Base-by-base conservation (phyloP, 331 rosid genomes). In the Quercus lobata region DNA sequence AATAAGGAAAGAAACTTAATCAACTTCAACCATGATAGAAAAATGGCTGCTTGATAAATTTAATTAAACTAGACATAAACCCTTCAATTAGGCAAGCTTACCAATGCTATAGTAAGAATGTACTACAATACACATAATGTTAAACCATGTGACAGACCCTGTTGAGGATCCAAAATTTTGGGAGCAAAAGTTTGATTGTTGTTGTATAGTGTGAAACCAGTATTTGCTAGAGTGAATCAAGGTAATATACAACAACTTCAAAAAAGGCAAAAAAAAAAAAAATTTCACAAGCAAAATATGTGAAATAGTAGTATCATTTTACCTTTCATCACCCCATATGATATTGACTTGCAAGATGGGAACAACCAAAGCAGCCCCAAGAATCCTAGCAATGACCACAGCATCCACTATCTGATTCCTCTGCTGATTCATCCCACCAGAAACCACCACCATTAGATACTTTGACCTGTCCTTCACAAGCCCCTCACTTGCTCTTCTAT, bases 321-420 rank as follows among this genome's bases (percentile, higher is more conserved):
- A 95, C 99, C 99, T 95, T 86, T 95, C 97, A 85, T 95, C 99
- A 55, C 98, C 99, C 99, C 99, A 95, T 75, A 95, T 95, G 77
- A 90, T 92, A 71, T 95, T 95, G 82, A 95, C 99, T 88, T 95
- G 99, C 86, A 95, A 86, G 24, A 95, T 87, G 58, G 99, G 99
- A 80, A 95, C 97, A 72, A 95, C 94, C 85, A 95, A 77, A 82
- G 97, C 89, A 84, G 98, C 99, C 0, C 99, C 99, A 69, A 95
- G 99, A 73, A 95, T 95, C 86, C 99, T 91, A 35, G 99, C 98
- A 83, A 95, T 92, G 5, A 93, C 93, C 72, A 91, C 99, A 44
- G 99, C 99, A 81, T 95, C 99, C 41, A 95, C 99, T 81, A 95
- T 95, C 85, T 95, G 99, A 84, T 93, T 95, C 86, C 97, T 91